These are phyloP conservation scores for Clitoria ternatea DNA, from an alignment of 306 rosid species.

Conservation along the genomic window DNA sequence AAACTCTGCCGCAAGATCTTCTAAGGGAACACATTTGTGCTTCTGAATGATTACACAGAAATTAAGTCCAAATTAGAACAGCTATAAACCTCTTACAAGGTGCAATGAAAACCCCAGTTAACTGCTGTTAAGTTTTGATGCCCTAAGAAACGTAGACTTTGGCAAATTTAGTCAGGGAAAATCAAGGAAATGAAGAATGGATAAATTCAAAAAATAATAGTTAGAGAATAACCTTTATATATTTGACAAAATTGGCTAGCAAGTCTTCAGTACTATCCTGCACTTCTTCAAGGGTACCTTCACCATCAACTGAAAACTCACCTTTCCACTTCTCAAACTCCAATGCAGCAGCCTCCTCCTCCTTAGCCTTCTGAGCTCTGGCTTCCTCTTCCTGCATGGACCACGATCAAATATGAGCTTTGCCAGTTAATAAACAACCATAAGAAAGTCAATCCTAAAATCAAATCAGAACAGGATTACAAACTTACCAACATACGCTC, in stretches of 20 bases:
- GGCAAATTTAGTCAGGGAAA: background rate
- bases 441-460: background rate
- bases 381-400: conserved; percentile 90
- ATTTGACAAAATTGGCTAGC: conserved; percentile 81
- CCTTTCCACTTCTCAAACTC: conserved; percentile 99
- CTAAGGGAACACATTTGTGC: conserved; percentile 88
- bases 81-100: background rate
- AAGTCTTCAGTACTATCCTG: conserved; percentile 66
- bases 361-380: conserved; percentile 78
- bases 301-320: conserved; percentile 88
- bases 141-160: conserved; percentile 5
- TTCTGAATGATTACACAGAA: conserved; percentile 49
- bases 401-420: conserved; percentile 18
- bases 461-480: background rate
- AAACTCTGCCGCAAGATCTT: conserved; percentile 96
- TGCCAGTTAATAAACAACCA: conserved; percentile 18
- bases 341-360: conserved; percentile 91
- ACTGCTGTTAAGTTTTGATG: background rate
- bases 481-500: conserved; percentile 69
- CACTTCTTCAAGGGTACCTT: conserved; percentile 83
- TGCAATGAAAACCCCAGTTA: background rate
- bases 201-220: background rate
- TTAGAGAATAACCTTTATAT: conserved; percentile 61
- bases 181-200: conserved; percentile 1
- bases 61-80: conserved; percentile 4